Conservation (phyloP, 176 grass and related monocot species). For the Themeda triandra region DNA sequence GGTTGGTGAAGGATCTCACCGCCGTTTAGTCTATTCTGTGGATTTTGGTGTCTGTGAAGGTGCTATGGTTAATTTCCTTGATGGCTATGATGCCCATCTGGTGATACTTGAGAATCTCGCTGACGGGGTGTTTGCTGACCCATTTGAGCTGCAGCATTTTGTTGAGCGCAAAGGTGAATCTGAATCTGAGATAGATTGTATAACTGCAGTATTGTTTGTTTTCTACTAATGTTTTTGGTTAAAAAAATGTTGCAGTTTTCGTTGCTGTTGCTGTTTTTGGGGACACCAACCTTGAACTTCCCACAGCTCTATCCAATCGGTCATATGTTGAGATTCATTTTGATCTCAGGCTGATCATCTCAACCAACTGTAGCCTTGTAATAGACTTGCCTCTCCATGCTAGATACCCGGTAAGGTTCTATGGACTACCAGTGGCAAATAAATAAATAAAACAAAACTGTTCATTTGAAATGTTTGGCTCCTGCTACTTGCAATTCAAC, state of each 20-base stretch:
- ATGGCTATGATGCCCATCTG: slow-evolving; percentile 45
- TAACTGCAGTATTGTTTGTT: background rate
- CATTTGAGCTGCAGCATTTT: slow-evolving; percentile 87
- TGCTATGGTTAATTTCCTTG: slow-evolving; percentile 36
- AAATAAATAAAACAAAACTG: background rate
- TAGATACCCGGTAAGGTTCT: slow-evolving; percentile 74
- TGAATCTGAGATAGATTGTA: background rate
- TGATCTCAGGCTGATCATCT: slow-evolving; percentile 20
- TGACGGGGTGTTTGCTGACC: slow-evolving; percentile 74
- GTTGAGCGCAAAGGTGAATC: slow-evolving; percentile 56
- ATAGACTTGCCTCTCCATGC: slow-evolving; percentile 79
- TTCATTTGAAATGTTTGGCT: background rate
- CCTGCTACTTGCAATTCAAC: background rate
- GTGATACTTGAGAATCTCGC: slow-evolving; percentile 74
- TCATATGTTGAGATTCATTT: slow-evolving; percentile 83
- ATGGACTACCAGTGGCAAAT: background rate
- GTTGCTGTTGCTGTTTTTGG: slow-evolving; percentile 69
- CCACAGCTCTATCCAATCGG: slow-evolving; percentile 68
- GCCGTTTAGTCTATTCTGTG: slow-evolving; percentile 55
- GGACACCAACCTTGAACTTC: slow-evolving; percentile 83
- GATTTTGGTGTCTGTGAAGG: slow-evolving; percentile 38
- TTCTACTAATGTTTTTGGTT: background rate
- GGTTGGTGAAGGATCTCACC: slow-evolving; percentile 84
- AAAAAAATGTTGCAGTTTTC: slow-evolving; percentile 47
- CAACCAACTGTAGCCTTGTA: slow-evolving; percentile 33